phyloP scores from a whole-genome alignment of 2,329 filamentous ascomycete species.

The Hypomyces perniciosus region DNA sequence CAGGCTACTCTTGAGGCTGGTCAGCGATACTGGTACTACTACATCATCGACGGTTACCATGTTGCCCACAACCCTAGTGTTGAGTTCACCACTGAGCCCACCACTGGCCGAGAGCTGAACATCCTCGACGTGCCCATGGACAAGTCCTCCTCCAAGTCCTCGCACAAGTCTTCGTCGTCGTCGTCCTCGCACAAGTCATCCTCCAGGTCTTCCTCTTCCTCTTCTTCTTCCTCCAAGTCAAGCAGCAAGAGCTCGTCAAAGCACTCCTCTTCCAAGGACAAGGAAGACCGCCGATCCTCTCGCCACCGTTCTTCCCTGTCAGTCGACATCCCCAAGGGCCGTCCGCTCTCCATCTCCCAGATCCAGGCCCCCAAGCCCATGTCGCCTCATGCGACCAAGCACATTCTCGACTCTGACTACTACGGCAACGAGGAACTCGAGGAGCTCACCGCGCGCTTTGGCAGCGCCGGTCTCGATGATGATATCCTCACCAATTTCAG shows the following conservation, averaged over 20 bases:
- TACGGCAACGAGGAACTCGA: slow-evolving; percentile 66
- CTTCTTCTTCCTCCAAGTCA: slow-evolving; percentile 33
- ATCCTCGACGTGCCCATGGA: slow-evolving; percentile 79
- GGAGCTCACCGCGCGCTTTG: slow-evolving; percentile 72
- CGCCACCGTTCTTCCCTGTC: slow-evolving; percentile 46
- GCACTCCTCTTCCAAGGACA: slow-evolving; percentile 42
- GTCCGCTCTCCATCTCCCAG: slow-evolving; percentile 78
- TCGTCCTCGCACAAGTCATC: slow-evolving; percentile 27
- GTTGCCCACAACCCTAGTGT: slow-evolving; percentile 93
- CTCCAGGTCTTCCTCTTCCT: slow-evolving; percentile 25
- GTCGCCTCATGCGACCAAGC: slow-evolving; percentile 78
- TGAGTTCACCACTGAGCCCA: slow-evolving; percentile 85
- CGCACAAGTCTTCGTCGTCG: slow-evolving; percentile 40
- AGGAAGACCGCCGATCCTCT: slow-evolving; percentile 35
- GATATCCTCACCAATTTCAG: slow-evolving; percentile 51
- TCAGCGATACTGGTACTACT: slow-evolving; percentile 99
- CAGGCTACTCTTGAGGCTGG: slow-evolving; percentile 78
- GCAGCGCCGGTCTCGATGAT: slow-evolving; percentile 51
- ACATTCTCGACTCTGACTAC: slow-evolving; percentile 80
- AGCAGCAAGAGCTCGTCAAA: slow-evolving; percentile 34
- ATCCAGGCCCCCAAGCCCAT: slow-evolving; percentile 88
- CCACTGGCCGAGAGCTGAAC: slow-evolving; percentile 94
- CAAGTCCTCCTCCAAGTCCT: slow-evolving; percentile 34
- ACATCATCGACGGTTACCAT: slow-evolving; percentile 99
- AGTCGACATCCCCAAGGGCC: slow-evolving; percentile 76